Conservation (phyloP, 2,329 filamentous ascomycete genomes). For the Trichoderma afroharzianum region DNA sequence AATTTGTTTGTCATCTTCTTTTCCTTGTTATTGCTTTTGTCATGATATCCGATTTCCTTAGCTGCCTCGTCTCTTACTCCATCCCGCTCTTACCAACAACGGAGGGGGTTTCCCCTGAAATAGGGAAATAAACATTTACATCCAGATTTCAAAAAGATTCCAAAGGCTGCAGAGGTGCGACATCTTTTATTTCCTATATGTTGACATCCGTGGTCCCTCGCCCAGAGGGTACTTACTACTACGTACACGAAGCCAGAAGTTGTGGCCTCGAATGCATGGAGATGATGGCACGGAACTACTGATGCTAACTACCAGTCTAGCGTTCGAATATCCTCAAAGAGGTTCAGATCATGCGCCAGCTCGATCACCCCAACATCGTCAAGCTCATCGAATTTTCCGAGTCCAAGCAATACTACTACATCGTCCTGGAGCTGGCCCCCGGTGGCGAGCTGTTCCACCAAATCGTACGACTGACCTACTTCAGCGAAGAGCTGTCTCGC, state of each 20-base stretch:
- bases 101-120: constrained; percentile 36
- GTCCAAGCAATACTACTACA: constrained; percentile 94
- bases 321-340: constrained; percentile 97
- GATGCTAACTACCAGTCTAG: constrained; percentile 48
- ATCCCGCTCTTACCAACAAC: constrained; percentile 51
- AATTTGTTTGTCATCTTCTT: constrained; percentile 23
- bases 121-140: constrained; percentile 92
- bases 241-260: neutral
- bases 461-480: constrained; percentile 96
- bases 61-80: constrained; percentile 18
- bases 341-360: constrained; percentile 95
- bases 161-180: constrained; percentile 96
- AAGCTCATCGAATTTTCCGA: constrained; percentile 92
- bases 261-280: constrained; percentile 5
- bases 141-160: constrained; percentile 92
- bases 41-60: constrained; percentile 20
- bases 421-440: constrained; percentile 89
- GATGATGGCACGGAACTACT: constrained; percentile 19
- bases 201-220: constrained; percentile 24
- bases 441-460: constrained; percentile 98
- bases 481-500: constrained; percentile 90
- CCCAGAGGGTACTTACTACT: neutral
- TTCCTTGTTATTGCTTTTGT: constrained; percentile 13
- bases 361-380: constrained; percentile 95
- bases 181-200: constrained; percentile 39